Evolutionary conservation across 208 protist genomes (phyloP).

Genomic region (Leishmania major): DNA sequence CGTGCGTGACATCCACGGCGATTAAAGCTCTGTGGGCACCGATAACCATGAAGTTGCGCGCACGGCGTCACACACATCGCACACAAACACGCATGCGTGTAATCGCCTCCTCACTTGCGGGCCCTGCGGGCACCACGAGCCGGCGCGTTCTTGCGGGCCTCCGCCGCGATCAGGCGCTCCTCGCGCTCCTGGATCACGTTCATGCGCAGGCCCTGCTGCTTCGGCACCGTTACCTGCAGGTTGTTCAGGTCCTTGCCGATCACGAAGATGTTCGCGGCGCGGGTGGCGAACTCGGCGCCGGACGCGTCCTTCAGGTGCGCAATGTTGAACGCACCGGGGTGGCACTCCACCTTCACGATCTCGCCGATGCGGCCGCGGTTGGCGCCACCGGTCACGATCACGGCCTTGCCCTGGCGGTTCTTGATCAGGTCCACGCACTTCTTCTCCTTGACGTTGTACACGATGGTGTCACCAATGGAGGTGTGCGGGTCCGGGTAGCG

Average conservation of each 20-base stretch:
- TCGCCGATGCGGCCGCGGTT: constrained; percentile 99
- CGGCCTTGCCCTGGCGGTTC: constrained; percentile 93
- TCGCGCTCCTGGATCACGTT: constrained; percentile 90
- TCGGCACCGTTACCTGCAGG: constrained; percentile 95
- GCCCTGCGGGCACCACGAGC: constrained; percentile 50
- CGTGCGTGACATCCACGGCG: background rate
- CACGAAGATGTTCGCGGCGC: constrained; percentile 98
- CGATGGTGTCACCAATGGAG: constrained; percentile 97
- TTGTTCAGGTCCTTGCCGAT: constrained; percentile 95
- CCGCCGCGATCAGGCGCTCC: constrained; percentile 80
- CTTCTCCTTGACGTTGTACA: constrained; percentile 96
- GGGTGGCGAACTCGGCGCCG: constrained; percentile 97
- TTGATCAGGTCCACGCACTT: constrained; percentile 94
- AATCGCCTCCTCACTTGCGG: constrained; percentile 42
- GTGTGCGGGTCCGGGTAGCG: constrained; percentile 98
- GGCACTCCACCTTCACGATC: constrained; percentile 93
- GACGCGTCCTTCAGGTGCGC: constrained; percentile 96
- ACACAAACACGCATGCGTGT: background rate
- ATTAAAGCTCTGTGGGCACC: background rate
- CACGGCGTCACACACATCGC: background rate
- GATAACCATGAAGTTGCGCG: background rate
- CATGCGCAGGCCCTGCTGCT: constrained; percentile 95
- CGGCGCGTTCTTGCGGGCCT: constrained; percentile 62
- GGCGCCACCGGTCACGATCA: constrained; percentile 97
- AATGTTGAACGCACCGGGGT: constrained; percentile 98